Evolutionary conservation across 192 early-diverging fungal species (phyloP), one percentile per base, ranked within the genome.

Genomic region (Linnemannia schmuckeri): DNA sequence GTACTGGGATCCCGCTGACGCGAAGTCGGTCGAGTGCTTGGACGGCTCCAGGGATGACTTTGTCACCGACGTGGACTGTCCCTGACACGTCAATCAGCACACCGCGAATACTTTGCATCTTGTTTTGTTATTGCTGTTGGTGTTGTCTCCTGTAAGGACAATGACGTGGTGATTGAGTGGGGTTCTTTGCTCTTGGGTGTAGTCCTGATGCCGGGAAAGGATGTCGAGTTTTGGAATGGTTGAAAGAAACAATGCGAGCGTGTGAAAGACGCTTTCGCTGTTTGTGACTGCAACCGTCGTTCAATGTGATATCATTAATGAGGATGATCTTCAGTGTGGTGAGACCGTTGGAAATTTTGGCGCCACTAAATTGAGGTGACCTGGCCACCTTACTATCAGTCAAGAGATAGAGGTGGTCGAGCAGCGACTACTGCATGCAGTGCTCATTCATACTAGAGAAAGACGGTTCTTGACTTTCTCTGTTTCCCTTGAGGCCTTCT

Each of bases 1-100:
- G 81, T 80, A 90, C 88, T 6, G 91, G 89, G 74, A 95, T 89
- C 0, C 93, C 92, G 18, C 88, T 85, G 15, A 76, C 41, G 20
- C 94, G 93, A 42, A 97, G 93, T 71, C 88, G 89, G 18, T 88
- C 80, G 18, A 97, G 89, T 5, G 96, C 96, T 15, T 88, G 87
- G 5, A 94, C 88, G 10, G 97, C 94, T 24, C 91, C 91, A 3
- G 92, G 92, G 30, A 94, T 95, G 22, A 88, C 90, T 61, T 85
- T 84, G 72, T 93, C 88, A 75, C 95, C 95, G 37, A 97, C 92
- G 72, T 97, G 96, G 24, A 97, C 83, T 0, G 95, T 96, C 35
- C 96, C 96, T 55, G 93, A 94, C 17, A 97, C 89, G 78, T 97
- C 96, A 35, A 97, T 92, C 54, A 97, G 89, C 10, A 96, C 82